Evolutionary conservation across 1,139 yeast genomes (phyloP), one percentile per base, ranked within the genome.

Genomic region (Debaryomyces psychrophilus): DNA sequence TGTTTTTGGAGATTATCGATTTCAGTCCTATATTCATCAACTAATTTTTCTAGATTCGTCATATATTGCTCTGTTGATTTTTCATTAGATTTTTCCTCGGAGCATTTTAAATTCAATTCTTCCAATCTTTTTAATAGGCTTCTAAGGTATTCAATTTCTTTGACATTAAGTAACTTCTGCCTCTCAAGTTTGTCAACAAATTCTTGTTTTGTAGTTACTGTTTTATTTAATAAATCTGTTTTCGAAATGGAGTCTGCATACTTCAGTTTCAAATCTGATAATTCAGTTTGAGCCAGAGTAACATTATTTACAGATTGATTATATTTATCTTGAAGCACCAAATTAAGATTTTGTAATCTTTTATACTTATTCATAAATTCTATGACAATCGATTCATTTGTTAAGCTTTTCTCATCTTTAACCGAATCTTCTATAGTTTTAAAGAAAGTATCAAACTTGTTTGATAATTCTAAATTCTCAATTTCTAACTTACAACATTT

Each of bases 91-190:
- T 38, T 43, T 25, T 52, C 48, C 37, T 54, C 43, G 18, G 56
- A 47, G 47, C 60, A 55, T 44, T 59, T 54, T 44, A 59, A 50
- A 37, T 59, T 58, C 14, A 65, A 49, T 25, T 60, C 58, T 48
- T 73, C 76, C 46, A 68, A 50, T 48, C 65, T 65, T 38, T 66
- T 64, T 43, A 74, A 56, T 60, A 67, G 71, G 37, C 72, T 75
- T 50, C 90, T 69, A 46, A 87, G 65, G 48, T 83, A 75, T 45
- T 73, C 79, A 25, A 84, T 77, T 58, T 87, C 95, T 51, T 81
- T 81, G n/a, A 66, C 56, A n/a, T 83, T 77, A 40, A 86, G 66
- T 2, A 69, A 60, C 46, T 75, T 76, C 50, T 82, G 85, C 46
- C 80, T 75, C 47, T 83, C 83, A 18, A 82, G 60, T 50, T 83